These are phyloP conservation scores for Zygosaccharomyces pseudobailii DNA, from an alignment of 1,139 yeast genomes.

Conservation along the genomic window DNA sequence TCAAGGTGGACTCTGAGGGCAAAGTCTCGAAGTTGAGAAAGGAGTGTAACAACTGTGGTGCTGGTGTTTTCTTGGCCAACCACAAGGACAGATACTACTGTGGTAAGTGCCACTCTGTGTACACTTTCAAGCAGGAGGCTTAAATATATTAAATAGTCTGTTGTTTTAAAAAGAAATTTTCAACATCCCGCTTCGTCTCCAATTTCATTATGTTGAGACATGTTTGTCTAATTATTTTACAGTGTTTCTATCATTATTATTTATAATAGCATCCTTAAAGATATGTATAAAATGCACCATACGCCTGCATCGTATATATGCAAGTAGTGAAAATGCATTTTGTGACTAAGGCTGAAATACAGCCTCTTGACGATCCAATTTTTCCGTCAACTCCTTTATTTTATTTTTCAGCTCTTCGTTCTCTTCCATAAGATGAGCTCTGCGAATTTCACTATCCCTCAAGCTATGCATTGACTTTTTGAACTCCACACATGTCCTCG, in stretches of 20 bases:
- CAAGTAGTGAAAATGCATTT: too few relatives aligned
- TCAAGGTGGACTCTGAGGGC: conserved; percentile 98
- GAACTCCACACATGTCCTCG: conserved; percentile 33
- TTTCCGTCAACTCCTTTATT: conserved; percentile 12
- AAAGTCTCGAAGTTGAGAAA: conserved; percentile 98
- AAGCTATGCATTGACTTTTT: conserved; percentile 32
- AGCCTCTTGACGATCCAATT: conserved; percentile 5
- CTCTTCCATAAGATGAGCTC: conserved; percentile 32
- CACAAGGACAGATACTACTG: conserved; percentile 99
- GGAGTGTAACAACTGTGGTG: conserved; percentile 98
- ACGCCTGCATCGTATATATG: not conserved
- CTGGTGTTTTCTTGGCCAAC: conserved; percentile 99
- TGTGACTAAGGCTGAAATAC: not conserved
- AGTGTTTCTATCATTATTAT: not conserved
- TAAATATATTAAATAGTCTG: conserved; percentile 13
- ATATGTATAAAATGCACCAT: not conserved
- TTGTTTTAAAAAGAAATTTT: not conserved
- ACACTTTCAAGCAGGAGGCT: conserved; percentile 43
- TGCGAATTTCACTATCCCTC: conserved; percentile 35
- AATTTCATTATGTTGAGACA: too few relatives aligned
- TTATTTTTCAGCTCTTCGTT: conserved; percentile 26
- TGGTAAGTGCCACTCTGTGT: conserved; percentile 98
- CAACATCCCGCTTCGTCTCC: too few relatives aligned
- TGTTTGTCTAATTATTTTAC: not conserved
- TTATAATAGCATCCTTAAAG: not conserved